These are phyloP conservation scores for Cytospora paraplurivora DNA, from an alignment of 2,329 filamentous ascomycete species.

Conservation along the genomic window DNA sequence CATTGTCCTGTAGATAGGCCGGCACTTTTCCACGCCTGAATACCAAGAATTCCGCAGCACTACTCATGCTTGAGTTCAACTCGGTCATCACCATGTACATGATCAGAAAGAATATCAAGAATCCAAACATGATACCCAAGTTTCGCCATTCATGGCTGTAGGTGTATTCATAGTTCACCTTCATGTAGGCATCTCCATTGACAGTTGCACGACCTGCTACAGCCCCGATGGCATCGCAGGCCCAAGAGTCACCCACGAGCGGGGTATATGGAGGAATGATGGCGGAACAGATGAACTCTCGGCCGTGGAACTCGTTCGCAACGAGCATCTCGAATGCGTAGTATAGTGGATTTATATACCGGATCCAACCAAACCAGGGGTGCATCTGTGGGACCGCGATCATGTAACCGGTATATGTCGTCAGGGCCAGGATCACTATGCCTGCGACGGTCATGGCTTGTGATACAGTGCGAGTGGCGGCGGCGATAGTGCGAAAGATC, in stretches of 20 bases:
- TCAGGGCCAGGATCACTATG: slow-evolving; percentile 59
- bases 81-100: slow-evolving; percentile 67
- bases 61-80: slow-evolving; percentile 63
- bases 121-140: slow-evolving; percentile 67
- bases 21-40: slow-evolving; percentile 61
- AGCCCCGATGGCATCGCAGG: slow-evolving; percentile 58
- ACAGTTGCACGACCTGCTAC: slow-evolving; percentile 56
- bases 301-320: slow-evolving; percentile 70
- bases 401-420: slow-evolving; percentile 63
- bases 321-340: slow-evolving; percentile 75
- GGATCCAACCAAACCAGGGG: slow-evolving; percentile 75
- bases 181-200: slow-evolving; percentile 63
- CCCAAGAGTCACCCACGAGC: slow-evolving; percentile 48
- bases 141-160: slow-evolving; percentile 66
- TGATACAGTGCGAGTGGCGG: slow-evolving; percentile 66
- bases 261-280: slow-evolving; percentile 51
- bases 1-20: slow-evolving; percentile 39
- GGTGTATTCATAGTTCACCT: slow-evolving; percentile 56
- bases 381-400: slow-evolving; percentile 60
- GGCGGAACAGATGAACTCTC: slow-evolving; percentile 56
- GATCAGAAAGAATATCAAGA: slow-evolving; percentile 64
- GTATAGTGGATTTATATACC: slow-evolving; percentile 71
- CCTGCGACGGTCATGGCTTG: slow-evolving; percentile 58
- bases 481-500: slow-evolving; percentile 73
- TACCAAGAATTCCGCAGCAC: slow-evolving; percentile 69